A percentile compares a stretch with the other conserved stretches of the same genome.
These are phyloP conservation scores for Phyllosticta citriasiana DNA, from an alignment of 2,329 filamentous ascomycete species.

Conservation along the genomic window DNA sequence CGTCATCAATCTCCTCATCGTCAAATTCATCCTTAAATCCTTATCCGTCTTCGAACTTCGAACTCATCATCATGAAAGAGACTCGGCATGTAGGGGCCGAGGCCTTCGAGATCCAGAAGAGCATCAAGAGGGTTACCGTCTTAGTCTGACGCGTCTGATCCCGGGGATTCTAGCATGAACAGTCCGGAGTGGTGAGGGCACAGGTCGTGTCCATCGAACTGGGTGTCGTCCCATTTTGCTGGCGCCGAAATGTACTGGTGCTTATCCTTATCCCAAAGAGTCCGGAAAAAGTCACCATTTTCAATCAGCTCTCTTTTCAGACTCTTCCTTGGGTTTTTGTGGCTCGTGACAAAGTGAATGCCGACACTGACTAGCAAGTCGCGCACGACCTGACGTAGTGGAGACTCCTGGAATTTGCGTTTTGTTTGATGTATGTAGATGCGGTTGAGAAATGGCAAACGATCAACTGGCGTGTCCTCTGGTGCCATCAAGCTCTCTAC, in stretches of 20 bases:
- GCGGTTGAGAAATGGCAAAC: neutral
- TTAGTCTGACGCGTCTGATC: neutral
- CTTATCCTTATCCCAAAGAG: neutral
- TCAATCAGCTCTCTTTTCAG: neutral
- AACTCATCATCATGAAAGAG: neutral
- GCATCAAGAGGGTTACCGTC: neutral
- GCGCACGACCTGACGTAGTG: neutral
- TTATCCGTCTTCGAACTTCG: neutral
- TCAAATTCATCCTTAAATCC: neutral
- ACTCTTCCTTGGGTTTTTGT: neutral
- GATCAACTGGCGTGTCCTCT: neutral
- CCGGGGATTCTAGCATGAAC: neutral
- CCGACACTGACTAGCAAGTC: neutral
- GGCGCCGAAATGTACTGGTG: neutral
- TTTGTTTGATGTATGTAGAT: neutral
- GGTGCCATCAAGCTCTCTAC: slow-evolving; percentile 5
- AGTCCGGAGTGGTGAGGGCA: neutral
- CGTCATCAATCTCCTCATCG: neutral
- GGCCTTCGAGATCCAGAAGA: neutral
- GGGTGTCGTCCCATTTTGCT: neutral
- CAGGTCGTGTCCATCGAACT: neutral
- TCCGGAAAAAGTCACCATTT: neutral
- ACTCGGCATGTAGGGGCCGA: neutral
- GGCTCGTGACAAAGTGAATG: neutral
- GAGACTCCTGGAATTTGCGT: neutral